Evolutionary conservation across 495 filamentous ascomycete genomes (phyloP), one percentile per base, ranked within the genome.

Genomic region (Aspergillus indologenus): DNA sequence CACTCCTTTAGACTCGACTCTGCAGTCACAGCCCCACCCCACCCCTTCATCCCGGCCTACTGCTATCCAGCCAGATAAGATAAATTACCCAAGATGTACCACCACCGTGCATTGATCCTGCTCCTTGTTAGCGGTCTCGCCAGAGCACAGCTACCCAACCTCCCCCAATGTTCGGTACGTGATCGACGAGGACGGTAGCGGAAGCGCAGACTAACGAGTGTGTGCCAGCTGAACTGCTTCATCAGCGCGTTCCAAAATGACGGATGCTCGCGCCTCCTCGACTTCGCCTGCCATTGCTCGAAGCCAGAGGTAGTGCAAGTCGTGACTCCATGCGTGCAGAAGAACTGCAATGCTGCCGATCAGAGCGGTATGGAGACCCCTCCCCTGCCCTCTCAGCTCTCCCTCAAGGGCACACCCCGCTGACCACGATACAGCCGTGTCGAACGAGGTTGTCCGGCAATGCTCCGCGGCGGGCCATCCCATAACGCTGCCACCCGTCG

Each of bases 271-370:
- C 18, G 34, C 21, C 58, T 81, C 45, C 73, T 68, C 45, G 78
- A 82, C 67, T 82, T 82, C 59, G 71, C 71, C 54, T 82, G 79
- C 66, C 79, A 82, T 67, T 82, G 79, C 66, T 66, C 74, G 63
- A 79, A 79, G 64, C 61, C 74, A 46, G 51, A 63, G 9, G 70
- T 82, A 23, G 68, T 79, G 47, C 52, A 56, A 56, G 52, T 50
- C 22, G 70, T 80, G 51, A 73, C 71, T 31, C 77, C 79, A 20
- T 82, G 79, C 50, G 75, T 81, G 12, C 49, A 79, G 64, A 68
- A 71, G 58, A 68, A 66, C 15, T 82, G 78, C 65, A 56, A 57
- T 17, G 24, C 62, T 12, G 23, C 61, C 0, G 78, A 79, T 57
- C 77, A 78, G 55, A 65, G 70, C 46, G 58, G 73, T 72, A 66